Evolutionary conservation across 1,284 basidiomycete genomes (phyloP), one percentile per base, ranked within the genome.

Genomic region (Thecaphora thlaspeos): DNA sequence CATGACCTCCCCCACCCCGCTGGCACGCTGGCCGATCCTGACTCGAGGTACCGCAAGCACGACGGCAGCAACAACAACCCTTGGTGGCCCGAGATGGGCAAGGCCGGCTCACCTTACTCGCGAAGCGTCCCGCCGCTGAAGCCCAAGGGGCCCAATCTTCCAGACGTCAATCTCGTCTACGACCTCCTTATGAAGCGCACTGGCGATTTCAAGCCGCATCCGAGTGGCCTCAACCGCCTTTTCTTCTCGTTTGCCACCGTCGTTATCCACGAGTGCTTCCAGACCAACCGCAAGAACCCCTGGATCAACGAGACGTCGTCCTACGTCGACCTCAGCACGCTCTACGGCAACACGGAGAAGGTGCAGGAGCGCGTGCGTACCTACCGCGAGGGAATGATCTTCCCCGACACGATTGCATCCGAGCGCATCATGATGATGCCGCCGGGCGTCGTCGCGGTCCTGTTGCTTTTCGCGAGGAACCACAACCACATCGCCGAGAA

Each of bases 401-500:
- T 87, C 68, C 87, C 87, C 18, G 89, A 91, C 69, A 81, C 83
- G 0, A 88, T 89, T 64, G 83, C 87, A 9, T 87, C 89, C 73
- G 68, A 72, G 23, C 80, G 88, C 41, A 71, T 90, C 18, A 78
- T 86, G 46, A 80, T 86, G 63, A 88, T 90, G 84, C 87, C 88
- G 1, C 88, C 88, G 14, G 81, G 86, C 2, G 82, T 81, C 10
- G 83, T 85, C 55, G 87, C 87, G 0, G 80, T 89, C 41, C 79
- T 88, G 2, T 81, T 89, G 21, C 78, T 89, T 5, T 81, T 90
- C 54, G 83, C 80, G 62, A 55, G 69, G 34, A 55, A 65, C 46
- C 90, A 92, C 77, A 92, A 92, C 72, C 89, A 83, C 73, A 83
- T 89, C 51, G 87, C 87, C 0, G 80, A 86, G 48, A 85, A 82